Evolutionary conservation across 1,284 basidiomycete species (phyloP), one percentile per base, ranked within the genome.

Genomic region (Cystobasidiaceae sp.): DNA sequence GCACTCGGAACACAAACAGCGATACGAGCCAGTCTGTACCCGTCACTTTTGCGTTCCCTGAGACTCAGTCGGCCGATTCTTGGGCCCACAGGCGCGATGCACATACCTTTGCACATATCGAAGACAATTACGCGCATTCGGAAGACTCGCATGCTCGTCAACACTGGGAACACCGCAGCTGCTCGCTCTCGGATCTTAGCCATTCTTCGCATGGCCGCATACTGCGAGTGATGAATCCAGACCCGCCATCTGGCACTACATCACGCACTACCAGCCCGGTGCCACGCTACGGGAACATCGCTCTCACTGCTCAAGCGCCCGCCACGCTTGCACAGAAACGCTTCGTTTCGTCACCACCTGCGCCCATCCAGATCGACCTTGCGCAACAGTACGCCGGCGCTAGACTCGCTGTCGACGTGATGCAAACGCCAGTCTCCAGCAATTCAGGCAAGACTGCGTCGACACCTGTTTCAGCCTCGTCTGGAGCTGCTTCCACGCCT

Each of bases 271-370:
- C 21, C 54, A 17, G 5, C n/a, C 6, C 30, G 21, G 11, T 5
- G 8, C 8, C 27, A 19, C 9, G 27, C 27, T 11, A 8, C n/a
- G 51, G 6, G 7, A 8, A 27, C 21, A 4, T 7, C 4, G 5
- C n/a, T 19, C 25, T 5, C 15, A 5, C 17, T 15, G n/a, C 7
- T 15, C n/a, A 49, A 49, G 21, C n/a, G 19, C 17, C n/a, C n/a
- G 45, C 45, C 23, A 62, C 59, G 15, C 46, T 62, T 15, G 59
- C 59, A 11, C 46, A 62, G 28, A 62, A 62, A 41, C 59, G 59
- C 8, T 39, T 51, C 11, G 59, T 62, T n/a, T 51, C 48, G 3
- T 34, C 28, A 5, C 59, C 37, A 19, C 59, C 59, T 2, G 59
- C 50, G 2, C 59, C 25, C 34, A 21, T 62, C 19, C 39, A 19